Evolutionary conservation across 2,329 filamentous ascomycete genomes (phyloP), one percentile per base, ranked within the genome.

Genomic region (Phoma sp.): DNA sequence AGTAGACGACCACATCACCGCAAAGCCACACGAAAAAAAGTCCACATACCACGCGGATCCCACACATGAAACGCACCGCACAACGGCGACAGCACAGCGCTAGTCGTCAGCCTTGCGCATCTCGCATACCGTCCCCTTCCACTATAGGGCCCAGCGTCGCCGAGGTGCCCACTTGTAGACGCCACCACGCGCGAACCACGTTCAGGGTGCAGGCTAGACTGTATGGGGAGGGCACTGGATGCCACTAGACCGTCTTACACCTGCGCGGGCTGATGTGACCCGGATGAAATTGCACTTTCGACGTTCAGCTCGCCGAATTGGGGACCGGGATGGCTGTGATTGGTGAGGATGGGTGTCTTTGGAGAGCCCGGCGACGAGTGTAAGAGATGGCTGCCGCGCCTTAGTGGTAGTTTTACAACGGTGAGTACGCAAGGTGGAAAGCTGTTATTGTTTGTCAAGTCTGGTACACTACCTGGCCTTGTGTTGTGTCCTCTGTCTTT

Each of bases 221-320:
- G 12, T 6, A 55, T 56, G 38, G 37, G 52, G 55, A 17, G 22
- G 32, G 2, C 22, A 43, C 51, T 43, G 37, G 43, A 38, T 54
- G 58, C 52, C 58, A 58, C 58, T 56, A 53, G 43, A 43, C 49
- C 32, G 49, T 13, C 49, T 33, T 47, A 33, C 25, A 45, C 40
- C 17, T 46, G 27, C 19, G 25, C 38, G 43, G 33, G 35, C 40
- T 39, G 43, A 43, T 27, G 39, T 40, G 33, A 31, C 15, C 50
- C 55, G 63, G 60, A 41, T 59, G 51, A 60, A 53, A 43, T 52
- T 54, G 40, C 53, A 43, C 29, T 58, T 27, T 31, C 50, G 22
- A n/a, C 41, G 29, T 19, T 43, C 22, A 44, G 49, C 59, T 68
- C 65, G 65, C 50, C 65, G 65, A 68, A 58, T 55, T 48, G 15